Base-by-base conservation (phyloP, 2,329 filamentous ascomycete species). In the Sclerotinia glacialis region DNA sequence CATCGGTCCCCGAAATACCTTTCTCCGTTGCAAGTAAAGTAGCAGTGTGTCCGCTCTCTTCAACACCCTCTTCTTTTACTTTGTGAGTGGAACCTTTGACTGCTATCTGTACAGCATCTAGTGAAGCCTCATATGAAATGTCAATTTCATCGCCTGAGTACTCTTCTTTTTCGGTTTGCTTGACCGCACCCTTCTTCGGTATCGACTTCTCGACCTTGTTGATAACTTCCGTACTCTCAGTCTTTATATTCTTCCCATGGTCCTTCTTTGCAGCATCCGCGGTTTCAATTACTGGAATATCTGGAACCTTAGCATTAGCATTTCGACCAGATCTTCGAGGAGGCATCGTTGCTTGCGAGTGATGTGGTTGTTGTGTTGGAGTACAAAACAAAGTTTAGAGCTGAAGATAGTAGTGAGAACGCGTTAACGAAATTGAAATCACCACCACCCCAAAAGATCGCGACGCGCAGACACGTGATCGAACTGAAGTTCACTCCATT, bases 241-340 rank as follows among this genome's bases (percentile, higher is more conserved):
- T 61, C 52, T 74, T 71, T 28, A 70, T 65, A 12, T 62, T 50
- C 46, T 67, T 71, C 40, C 67, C 69, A 14, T 53, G 67, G 53
- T 69, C 71, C 14, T 65, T 72, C 12, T 69, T 63, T 5, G 66
- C 23, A 23, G 40, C 9, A 49, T 7, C 63, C 2, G 61, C n/a
- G 28, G 49, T 46, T 46, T 67, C 65, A 54, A 42, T 40, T 5
- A 18, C 40, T n/a, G 69, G 64, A 49, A 55, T 42, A 31, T 67
- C 59, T 26, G 53, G 28, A 34, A 54, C 21, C 11, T 21, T 62
- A 11, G n/a, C 50, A 40, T 70, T 69, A 21, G 58, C 53, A 55
- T 71, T 73, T 28, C 68, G 71, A 31, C 66, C 70, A 11, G 69
- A 68, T 69, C 71, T 72, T 67, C 44, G 44, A 49, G 70, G 72